phyloP scores from a whole-genome alignment of 163 green algal genomes.

The Scenedesmus sp. region DNA sequence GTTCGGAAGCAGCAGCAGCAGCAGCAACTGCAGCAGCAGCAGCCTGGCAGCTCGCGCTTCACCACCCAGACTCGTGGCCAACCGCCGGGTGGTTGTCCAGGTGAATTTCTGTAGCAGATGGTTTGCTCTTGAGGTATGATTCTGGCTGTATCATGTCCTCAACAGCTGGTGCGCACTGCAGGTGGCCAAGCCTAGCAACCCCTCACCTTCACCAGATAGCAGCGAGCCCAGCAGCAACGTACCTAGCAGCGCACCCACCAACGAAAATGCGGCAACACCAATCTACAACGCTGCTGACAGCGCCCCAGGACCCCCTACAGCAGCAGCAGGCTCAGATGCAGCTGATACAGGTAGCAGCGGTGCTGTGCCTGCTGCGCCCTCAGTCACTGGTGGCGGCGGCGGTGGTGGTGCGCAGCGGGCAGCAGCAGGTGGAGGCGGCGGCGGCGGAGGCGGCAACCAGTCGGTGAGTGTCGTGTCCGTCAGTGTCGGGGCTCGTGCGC shows the following conservation, averaged over 20 bases:
- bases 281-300: not conserved
- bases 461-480: not conserved
- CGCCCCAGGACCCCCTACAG: not conserved
- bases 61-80: not conserved
- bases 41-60: not conserved
- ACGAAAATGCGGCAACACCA: not conserved
- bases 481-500: too few relatives aligned
- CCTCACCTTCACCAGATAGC: not conserved
- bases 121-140: not conserved
- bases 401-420: not conserved
- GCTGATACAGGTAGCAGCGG: not conserved
- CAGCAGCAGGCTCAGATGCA: not conserved
- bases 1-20: not conserved
- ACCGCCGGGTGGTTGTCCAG: not conserved
- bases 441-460: not conserved
- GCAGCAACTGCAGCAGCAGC: not conserved
- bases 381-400: not conserved
- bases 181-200: conserved; percentile 10
- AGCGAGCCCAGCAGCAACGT: not conserved
- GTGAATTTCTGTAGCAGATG: not conserved
- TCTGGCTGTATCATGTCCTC: not conserved
- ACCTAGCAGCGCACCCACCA: not conserved
- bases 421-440: conserved; percentile 1
- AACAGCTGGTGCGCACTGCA: not conserved
- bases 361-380: not conserved